Evolutionary conservation across 1,139 yeast genomes (phyloP).

Genomic region (Diutina sp.): DNA sequence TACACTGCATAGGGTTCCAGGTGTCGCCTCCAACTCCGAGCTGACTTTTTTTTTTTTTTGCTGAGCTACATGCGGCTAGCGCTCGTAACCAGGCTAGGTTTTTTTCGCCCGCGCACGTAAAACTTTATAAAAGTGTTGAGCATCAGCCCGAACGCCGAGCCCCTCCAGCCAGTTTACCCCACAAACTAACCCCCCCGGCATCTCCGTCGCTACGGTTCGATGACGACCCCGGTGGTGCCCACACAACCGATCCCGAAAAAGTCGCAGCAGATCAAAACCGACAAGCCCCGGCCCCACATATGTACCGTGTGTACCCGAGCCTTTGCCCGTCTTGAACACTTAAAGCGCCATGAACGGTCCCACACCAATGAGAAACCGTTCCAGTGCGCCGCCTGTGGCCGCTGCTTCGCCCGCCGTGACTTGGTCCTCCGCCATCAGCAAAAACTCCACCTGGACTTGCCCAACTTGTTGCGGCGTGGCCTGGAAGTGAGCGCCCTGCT

Average conservation of each 20-base stretch:
- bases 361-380: constrained; percentile 23
- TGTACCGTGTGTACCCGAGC: constrained; percentile 20
- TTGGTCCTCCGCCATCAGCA: constrained; percentile 36
- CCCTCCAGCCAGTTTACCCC: not conserved
- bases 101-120: not conserved
- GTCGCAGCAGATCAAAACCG: constrained; percentile 71
- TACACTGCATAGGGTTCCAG: not conserved
- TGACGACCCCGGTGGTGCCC: not conserved
- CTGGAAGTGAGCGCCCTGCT: not conserved
- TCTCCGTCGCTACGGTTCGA: not conserved
- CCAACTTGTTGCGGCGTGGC: constrained; percentile 5
- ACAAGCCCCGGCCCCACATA: constrained; percentile 24
- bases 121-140: not conserved
- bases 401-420: constrained; percentile 37
- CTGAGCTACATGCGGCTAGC: not conserved
- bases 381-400: constrained; percentile 38
- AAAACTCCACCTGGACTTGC: constrained; percentile 14
- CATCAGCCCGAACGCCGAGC: not conserved
- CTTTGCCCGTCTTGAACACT: constrained; percentile 20
- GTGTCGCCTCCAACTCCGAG: not conserved
- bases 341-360: constrained; percentile 20
- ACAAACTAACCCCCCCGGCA: not conserved
- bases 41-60: not conserved
- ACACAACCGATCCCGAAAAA: constrained; percentile 77
- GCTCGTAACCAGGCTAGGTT: not conserved